Evolutionary conservation across 2,329 filamentous ascomycete genomes (phyloP), one percentile per base, ranked within the genome.

Genomic region (Nothopassalora personata): DNA sequence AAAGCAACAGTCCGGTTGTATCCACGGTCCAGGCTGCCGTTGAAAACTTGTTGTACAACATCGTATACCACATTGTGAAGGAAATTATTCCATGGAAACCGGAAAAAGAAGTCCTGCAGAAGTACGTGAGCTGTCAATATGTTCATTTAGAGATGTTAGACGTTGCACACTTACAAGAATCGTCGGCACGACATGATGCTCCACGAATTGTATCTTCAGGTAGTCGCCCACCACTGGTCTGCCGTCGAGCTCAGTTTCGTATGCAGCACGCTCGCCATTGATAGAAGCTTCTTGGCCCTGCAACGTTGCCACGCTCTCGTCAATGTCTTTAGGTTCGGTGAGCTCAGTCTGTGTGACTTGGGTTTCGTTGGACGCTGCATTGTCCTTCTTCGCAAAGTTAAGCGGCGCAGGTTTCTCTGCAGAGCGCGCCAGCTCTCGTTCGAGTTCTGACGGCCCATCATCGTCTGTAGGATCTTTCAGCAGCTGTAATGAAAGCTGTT

Each of bases 71-170:
- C 94, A 71, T 99, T 99, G 76, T 99, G 94, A 48, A 99, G 82
- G 72, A 99, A 99, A 74, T 99, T 99, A 76, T 99, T 99, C 94
- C 94, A 99, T 1, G 94, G 93, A 70, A 97, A 99, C 60, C 88
- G 86, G 79, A 99, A 99, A 77, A 99, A 99, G 79, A 97, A 97
- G 58, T 91, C 90, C 91, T 95, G 64, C 9, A 45, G 51, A 15
- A 10, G 51, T 58, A 52, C 51, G 56, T 58, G 30, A 58, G 54
- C 54, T 51, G 23, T 57, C 49, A 4, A 49, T 55, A 15, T 53
- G 48, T 52, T 4, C 23, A 30, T 11, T n/a, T 19, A 39, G n/a
- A 53, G 27, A 54, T 15, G 54, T 23, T 13, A 59, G 6, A 9
- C 31, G 27, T 13, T 28, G 28, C 31, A 45, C 15, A 77, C 88